phyloP scores from a whole-genome alignment of 345 rosid genomes.

The Draba incana region DNA sequence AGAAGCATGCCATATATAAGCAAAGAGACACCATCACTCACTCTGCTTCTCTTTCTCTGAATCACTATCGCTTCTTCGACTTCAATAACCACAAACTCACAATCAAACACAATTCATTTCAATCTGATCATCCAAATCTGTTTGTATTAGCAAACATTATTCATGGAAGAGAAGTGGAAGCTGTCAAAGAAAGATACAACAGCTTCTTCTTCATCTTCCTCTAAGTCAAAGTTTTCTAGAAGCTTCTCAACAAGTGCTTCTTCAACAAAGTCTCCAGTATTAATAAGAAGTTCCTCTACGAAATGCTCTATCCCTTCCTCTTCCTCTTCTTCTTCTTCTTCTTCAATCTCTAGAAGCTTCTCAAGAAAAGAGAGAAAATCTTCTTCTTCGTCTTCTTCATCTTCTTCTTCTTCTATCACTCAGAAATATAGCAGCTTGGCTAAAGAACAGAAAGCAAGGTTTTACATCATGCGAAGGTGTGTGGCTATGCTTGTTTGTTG shows the following conservation, averaged over 20 bases:
- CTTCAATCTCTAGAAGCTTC: constrained; percentile 58
- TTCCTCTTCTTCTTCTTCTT: constrained; percentile 46
- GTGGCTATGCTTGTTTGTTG: constrained; percentile 99
- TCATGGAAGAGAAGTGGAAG: constrained; percentile 90
- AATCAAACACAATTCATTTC: constrained; percentile 25
- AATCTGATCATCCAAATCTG: constrained; percentile 22
- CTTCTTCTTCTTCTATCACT: constrained; percentile 51
- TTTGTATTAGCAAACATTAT: constrained; percentile 8
- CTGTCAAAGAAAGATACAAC: constrained; percentile 58
- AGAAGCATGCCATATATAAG: constrained; percentile 29
- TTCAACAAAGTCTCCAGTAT: constrained; percentile 62
- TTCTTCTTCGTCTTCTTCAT: constrained; percentile 40
- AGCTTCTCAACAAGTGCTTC: constrained; percentile 74
- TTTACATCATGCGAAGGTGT: constrained; percentile 95
- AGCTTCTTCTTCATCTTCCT: constrained; percentile 45
- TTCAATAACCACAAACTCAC: constrained; percentile 36
- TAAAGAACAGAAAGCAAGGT: constrained; percentile 93
- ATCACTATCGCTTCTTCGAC: constrained; percentile 29
- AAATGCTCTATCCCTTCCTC: constrained; percentile 45
- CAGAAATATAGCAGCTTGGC: constrained; percentile 85
- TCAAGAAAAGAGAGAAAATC: constrained; percentile 60
- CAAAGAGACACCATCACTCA: constrained; percentile 32
- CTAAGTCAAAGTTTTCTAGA: constrained; percentile 57
- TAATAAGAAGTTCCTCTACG: constrained; percentile 59
- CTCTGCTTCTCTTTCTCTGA: constrained; percentile 26